Evolutionary conservation across 371 early-diverging fungal species (phyloP), one percentile per base, ranked within the genome.

Genomic region (Coemansia sp.): DNA sequence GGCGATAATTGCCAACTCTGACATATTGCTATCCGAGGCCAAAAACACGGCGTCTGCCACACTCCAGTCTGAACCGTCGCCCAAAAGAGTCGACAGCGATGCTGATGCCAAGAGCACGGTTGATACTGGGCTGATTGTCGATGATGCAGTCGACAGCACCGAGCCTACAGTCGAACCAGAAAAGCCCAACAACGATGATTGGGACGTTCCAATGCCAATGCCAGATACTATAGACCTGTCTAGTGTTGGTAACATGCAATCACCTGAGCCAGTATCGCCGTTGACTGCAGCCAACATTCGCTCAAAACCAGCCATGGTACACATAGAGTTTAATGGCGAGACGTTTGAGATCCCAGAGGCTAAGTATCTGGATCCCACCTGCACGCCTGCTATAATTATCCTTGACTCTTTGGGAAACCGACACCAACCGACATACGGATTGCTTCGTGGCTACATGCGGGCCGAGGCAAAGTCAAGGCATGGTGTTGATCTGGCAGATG

Each of bases 1-100:
- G 18, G 89, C 86, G 40, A 67, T 91, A 3, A 83, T 91, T 5
- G 70, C 71, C 68, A 87, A 91, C 59, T 88, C 90, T 0, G 80
- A 79, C 2, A 75, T 63, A 2, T 33, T 86, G 77, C 62, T 85
- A 0, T 14, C 28, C 30, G 44, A 55, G 0, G 21, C 37, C 14
- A 14, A 37, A n/a, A 37, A 30, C 37, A n/a, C 57, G 20, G 33
- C 21, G 2, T 9, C 37, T 1, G 25, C 20, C 20, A n/a, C 21
- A 9, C 21, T 37, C 8, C 30, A 2, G 9, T 30, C 59, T 3
- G 18, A 30, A 9, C n/a, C 37, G 12, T 62, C 40, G 14, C 2
- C 11, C 42, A 16, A 14, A 20, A 26, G n/a, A 25, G 26, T 39
- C 30, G 42, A 40, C 53, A 21, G 26, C 54, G 54, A 66, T n/a